Conservation (phyloP, 164 flowering plant genomes). For the Aristolochia californica region DNA sequence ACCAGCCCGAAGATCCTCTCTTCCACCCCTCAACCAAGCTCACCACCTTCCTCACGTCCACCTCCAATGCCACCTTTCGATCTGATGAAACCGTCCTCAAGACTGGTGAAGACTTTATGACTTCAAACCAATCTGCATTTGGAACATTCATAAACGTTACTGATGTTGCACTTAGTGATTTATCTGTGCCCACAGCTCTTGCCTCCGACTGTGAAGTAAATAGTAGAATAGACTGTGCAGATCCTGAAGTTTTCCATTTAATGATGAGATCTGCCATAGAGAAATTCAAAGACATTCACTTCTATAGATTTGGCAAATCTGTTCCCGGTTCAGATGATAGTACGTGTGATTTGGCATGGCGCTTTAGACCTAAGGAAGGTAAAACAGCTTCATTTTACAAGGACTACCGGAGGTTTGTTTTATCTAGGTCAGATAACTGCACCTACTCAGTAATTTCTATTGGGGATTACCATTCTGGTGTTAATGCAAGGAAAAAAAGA, state of each 20-base stretch:
- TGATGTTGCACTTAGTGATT: constrained; percentile 30
- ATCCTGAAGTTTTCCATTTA: constrained; percentile 72
- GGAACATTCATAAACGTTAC: constrained; percentile 42
- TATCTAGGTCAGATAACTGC: constrained; percentile 53
- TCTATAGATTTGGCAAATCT: constrained; percentile 79
- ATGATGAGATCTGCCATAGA: constrained; percentile 75
- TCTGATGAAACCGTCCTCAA: constrained; percentile 53
- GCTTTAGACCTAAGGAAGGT: constrained; percentile 88
- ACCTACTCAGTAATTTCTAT: constrained; percentile 39
- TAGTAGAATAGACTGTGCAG: constrained; percentile 52
- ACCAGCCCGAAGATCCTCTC: constrained; percentile 82
- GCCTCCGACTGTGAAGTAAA: constrained; percentile 33
- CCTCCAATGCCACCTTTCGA: constrained; percentile 67
- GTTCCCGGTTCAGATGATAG: constrained; percentile 47
- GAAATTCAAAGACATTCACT: constrained; percentile 68
- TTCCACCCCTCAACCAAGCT: constrained; percentile 71
- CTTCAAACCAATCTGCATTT: constrained; percentile 52
- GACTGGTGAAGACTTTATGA: constrained; percentile 81
- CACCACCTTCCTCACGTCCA: constrained; percentile 55
- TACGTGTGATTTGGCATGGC: constrained; percentile 94
- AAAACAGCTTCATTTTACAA: constrained; percentile 70
- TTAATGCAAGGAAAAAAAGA: constrained; percentile 79
- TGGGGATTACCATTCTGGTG: constrained; percentile 83
- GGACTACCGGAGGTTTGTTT: constrained; percentile 73
- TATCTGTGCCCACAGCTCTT: background rate